Evolutionary conservation across 2,329 filamentous ascomycete genomes (phyloP), one percentile per base, ranked within the genome.

Genomic region (Tolypocladium paradoxum): DNA sequence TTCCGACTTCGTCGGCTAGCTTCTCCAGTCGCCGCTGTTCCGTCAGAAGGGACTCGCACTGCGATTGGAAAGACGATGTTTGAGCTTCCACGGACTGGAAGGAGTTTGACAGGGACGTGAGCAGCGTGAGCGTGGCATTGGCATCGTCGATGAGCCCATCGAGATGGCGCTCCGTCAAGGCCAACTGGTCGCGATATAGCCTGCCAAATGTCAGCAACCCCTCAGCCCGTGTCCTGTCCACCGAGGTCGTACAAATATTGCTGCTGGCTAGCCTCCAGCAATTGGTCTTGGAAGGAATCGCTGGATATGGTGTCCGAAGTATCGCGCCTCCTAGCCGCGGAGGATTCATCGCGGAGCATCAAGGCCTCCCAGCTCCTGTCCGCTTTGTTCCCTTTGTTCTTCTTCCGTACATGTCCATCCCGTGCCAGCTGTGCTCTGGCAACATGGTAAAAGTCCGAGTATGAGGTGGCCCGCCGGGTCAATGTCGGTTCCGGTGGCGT

Each of bases 51-150:
- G 89, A 87, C 65, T 96, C 90, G 70, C 93, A 99, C 69, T 95
- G 90, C 48, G 86, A 83, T 66, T 91, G 88, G 73, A 99, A 97
- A 16, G 87, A 85, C n/a, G 87, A 88, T 0, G 93, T 99, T 71
- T 97, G 92, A 11, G 81, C 76, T 62, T 96, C 90, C 49, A 99
- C 92, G 0, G 85, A 77, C 60, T 85, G 84, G 73, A 99, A 99
- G 6, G 91, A 92, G 61, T 85, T 82, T 16, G 91, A 91, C 18
- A 99, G 77, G 0, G 81, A 83, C 18, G 87, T 85, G 31, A 99
- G 77, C 20, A 95, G 76, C 45, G 83, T 77, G 38, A 99, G 76
- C 0, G 90, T 87, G 20, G 79, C 79, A 52, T 88, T 82, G 1
- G 92, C 90, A 65, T 90, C 89, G 31, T 79, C 74, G 27, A 96